A percentile compares a stretch with the other conserved stretches of the same genome.
phyloP scores from a whole-genome alignment of 192 early-diverging fungal species.

The Coemansia sp. region DNA sequence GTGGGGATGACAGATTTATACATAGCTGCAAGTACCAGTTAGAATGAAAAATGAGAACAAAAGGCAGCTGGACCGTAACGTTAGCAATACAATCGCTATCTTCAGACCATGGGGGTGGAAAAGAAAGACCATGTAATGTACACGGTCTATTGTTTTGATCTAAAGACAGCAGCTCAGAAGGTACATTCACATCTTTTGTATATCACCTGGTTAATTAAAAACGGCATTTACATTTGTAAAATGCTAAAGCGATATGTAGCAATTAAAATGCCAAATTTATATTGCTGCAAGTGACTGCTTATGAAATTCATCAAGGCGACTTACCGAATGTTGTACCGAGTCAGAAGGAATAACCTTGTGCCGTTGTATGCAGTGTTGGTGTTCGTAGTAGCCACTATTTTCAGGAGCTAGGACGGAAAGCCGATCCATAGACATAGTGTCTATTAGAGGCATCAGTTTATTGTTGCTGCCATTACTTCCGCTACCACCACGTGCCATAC shows the following conservation, averaged over 20 bases:
- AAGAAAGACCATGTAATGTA: too few relatives aligned
- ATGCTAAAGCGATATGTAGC: too few relatives aligned
- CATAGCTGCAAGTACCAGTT: background rate
- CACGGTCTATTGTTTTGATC: too few relatives aligned
- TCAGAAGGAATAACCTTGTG: slow-evolving; percentile 48
- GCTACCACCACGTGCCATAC: background rate
- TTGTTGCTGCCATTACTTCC: background rate
- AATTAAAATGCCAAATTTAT: background rate
- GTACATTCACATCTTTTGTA: too few relatives aligned
- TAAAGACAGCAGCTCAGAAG: too few relatives aligned
- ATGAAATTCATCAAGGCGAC: slow-evolving; percentile 5
- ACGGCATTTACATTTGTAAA: too few relatives aligned
- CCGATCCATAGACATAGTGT: slow-evolving; percentile 28
- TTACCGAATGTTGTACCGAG: slow-evolving; percentile 45
- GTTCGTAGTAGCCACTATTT: slow-evolving; percentile 50
- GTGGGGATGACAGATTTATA: background rate
- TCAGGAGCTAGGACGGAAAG: slow-evolving; percentile 22
- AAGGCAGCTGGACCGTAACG: too few relatives aligned
- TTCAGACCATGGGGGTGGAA: too few relatives aligned
- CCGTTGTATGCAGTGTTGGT: slow-evolving; percentile 49
- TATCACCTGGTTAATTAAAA: too few relatives aligned
- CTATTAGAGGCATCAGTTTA: slow-evolving; percentile 26
- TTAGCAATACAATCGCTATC: too few relatives aligned
- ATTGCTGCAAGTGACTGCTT: background rate
- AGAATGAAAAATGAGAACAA: too few relatives aligned